Evolutionary conservation across 148 eudicot species (phyloP).

Genomic region (Pouteria glomerata): DNA sequence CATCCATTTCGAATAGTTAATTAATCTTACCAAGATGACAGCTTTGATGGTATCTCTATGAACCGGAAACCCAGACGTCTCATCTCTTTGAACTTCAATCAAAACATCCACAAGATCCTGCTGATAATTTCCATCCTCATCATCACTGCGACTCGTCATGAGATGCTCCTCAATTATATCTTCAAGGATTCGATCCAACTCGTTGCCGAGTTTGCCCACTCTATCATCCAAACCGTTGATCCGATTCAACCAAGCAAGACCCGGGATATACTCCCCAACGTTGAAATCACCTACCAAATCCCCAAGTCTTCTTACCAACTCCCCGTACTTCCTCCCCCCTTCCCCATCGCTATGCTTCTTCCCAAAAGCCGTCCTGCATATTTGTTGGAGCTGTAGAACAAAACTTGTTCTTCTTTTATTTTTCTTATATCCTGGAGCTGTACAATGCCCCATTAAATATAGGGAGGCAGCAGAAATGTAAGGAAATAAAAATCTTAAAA

Average conservation of each 20-base stretch:
- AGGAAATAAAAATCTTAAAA: too few species aligned
- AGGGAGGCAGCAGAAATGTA: too few species aligned
- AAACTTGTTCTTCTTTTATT: too few species aligned
- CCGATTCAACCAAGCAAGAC: constrained; percentile 29
- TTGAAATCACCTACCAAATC: constrained; percentile 6
- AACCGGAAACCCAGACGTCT: constrained; percentile 14
- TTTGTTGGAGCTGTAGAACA: too few species aligned
- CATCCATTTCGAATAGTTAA: too few species aligned
- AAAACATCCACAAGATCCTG: constrained; percentile 36
- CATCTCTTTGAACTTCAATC: constrained; percentile 27
- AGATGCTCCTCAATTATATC: constrained; percentile 25
- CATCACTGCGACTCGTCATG: neutral
- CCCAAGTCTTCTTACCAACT: neutral
- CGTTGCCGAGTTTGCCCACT: constrained; percentile 19
- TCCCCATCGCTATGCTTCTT: constrained; percentile 23
- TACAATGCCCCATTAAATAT: too few species aligned
- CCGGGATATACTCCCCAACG: constrained; percentile 32
- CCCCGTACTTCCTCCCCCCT: constrained; percentile 8
- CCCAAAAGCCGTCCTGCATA: constrained; percentile 27
- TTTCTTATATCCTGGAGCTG: too few species aligned
- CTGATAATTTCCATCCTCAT: too few species aligned
- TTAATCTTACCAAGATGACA: constrained; percentile 25
- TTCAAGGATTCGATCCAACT: constrained; percentile 28
- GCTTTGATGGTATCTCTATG: constrained; percentile 34
- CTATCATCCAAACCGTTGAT: constrained; percentile 20